Conservation (phyloP, 2,329 filamentous ascomycete species). For the Xylariaceae sp. region DNA sequence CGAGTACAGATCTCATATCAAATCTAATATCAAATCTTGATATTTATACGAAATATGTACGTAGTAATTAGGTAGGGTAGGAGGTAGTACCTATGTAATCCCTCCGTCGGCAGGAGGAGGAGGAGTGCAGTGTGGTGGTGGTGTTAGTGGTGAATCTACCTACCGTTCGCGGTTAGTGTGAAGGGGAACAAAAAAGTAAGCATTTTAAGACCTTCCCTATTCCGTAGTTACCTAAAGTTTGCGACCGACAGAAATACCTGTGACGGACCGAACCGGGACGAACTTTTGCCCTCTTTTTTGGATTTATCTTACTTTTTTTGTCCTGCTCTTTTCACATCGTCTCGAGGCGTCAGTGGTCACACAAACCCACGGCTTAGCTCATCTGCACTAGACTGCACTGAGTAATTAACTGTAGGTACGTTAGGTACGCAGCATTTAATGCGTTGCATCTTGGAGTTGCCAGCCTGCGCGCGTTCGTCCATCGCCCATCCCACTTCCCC, state of each 20-base stretch:
- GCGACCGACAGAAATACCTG: not conserved
- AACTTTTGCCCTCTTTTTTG: not conserved
- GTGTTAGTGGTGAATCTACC: not conserved
- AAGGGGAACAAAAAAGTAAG: too few species aligned
- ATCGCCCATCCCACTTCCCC: not conserved
- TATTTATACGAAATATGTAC: not conserved
- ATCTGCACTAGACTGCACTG: too few species aligned
- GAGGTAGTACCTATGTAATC: too few species aligned
- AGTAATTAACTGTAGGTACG: too few species aligned
- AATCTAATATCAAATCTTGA: not conserved
- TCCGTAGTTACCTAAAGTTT: not conserved
- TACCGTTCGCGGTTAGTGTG: too few species aligned
- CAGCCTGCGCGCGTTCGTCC: too few species aligned
- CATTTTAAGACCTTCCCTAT: not conserved
- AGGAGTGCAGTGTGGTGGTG: not conserved
- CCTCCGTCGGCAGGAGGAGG: too few species aligned
- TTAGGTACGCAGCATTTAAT: not conserved
- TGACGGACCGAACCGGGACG: not conserved
- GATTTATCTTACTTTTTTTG: too few species aligned
- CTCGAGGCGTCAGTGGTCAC: too few species aligned
- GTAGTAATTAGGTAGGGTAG: not conserved
- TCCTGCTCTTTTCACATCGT: too few species aligned
- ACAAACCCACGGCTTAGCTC: too few species aligned
- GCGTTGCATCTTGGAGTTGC: too few species aligned
- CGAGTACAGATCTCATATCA: not conserved